A percentile compares a stretch with the other conserved stretches of the same genome.
These are phyloP conservation scores for Trifolium fragiferum DNA, from an alignment of 306 rosid genomes.

Conservation along the genomic window DNA sequence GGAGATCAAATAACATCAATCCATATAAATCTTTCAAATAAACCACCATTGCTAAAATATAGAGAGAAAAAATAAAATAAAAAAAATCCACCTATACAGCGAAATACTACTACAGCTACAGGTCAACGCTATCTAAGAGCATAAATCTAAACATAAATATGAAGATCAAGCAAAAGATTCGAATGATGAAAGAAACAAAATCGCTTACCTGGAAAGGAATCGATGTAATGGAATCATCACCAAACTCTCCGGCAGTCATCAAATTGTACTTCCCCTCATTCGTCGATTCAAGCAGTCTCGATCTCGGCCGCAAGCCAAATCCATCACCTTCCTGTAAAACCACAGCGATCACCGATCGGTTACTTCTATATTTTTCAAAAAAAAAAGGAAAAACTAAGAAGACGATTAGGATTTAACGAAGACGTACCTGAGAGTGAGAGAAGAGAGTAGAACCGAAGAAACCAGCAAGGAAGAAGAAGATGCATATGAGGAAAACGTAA, in stretches of 20 bases:
- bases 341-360: conserved; percentile 25
- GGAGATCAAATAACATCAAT: background rate
- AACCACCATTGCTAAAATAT: conserved; percentile 22
- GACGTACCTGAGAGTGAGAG: conserved; percentile 48
- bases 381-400: background rate
- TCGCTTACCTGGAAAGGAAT: conserved; percentile 80
- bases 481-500: conserved; percentile 58
- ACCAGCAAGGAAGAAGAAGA: conserved; percentile 73
- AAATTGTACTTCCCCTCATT: conserved; percentile 41
- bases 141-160: background rate
- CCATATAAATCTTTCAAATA: conserved; percentile 20
- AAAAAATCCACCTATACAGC: background rate
- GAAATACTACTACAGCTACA: conserved; percentile 7
- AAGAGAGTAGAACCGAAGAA: conserved; percentile 66
- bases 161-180: no score
- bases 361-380: background rate
- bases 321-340: conserved; percentile 56
- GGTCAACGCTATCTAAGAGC: background rate
- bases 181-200: background rate
- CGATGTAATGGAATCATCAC: conserved; percentile 67
- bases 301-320: conserved; percentile 46
- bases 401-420: conserved; percentile 4
- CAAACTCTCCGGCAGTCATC: conserved; percentile 68
- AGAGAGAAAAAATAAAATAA: background rate
- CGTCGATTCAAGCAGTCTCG: conserved; percentile 58